Base-by-base conservation (phyloP, 257 asterid genomes). In the Penstemon newberryi region DNA sequence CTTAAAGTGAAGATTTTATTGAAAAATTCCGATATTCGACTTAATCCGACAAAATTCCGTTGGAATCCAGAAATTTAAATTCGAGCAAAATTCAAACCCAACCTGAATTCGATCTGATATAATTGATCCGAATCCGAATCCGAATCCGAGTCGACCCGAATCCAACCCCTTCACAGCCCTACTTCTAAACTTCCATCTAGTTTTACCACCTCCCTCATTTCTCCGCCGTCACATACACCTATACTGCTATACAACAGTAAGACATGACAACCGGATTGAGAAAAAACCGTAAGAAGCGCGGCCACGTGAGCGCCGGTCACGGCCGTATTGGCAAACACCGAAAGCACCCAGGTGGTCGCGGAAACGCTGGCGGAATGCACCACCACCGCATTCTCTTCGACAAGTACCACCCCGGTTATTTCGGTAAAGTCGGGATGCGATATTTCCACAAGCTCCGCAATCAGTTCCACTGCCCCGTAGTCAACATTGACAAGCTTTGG, bases 341-440 rank as follows among this genome's bases (percentile, higher is more conserved):
- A 25, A 25, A 25, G 33, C 33, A 25, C 33, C 33, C 33, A 25
- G 33, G 33, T 25, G 80, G 79, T 0, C 71, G 79, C 8, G 79
- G 75, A 57, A 74, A 75, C 64, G 79, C 74, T 56, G 74, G 78
- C 3, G 78, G 78, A 1, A 74, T 74, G 74, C 78, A 69, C 52
- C 79, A 75, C 75, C 80, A 75, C 69, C 80, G 80, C 53, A 76
- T 76, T 56, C 80, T 75, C 37, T 75, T 75, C 73, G 80, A 75
- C 76, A 75, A 75, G 51, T 75, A 75, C 60, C 80, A 75, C 43
- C 80, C 80, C 8, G 80, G 80, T 5, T 76, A 25, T 25, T 25
- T 25, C 33, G 33, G 33, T 2, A 25, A 25, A 25, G 33, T 25
- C 33, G 33, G 33, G 65, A 75, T 75, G 79, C 56, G 75, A 2